Conservation (phyloP, 2,329 filamentous ascomycete species). For the Phyllosticta capitalensis region DNA sequence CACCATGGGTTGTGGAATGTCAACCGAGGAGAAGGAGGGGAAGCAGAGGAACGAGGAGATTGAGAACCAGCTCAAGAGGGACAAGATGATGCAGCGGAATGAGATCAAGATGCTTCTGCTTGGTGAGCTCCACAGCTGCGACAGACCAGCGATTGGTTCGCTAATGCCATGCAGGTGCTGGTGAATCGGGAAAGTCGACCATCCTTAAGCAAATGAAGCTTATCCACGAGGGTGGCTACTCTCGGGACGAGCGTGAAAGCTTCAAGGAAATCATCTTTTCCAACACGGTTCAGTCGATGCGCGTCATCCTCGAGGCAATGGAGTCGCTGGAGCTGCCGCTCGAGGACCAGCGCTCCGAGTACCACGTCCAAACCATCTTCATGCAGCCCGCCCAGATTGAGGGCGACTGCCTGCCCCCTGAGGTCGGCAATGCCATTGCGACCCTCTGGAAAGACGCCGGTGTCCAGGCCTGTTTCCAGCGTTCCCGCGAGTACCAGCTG, state of each 20-base stretch:
- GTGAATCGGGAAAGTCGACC: conserved; percentile 94
- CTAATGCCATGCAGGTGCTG: conserved; percentile 57
- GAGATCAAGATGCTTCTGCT: conserved; percentile 99
- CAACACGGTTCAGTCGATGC: conserved; percentile 62
- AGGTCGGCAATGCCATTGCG: conserved; percentile 88
- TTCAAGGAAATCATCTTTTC: conserved; percentile 66
- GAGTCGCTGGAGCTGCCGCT: conserved; percentile 68
- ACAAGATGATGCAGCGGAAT: conserved; percentile 97
- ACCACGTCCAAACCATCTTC: conserved; percentile 97
- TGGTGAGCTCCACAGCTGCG: conserved; percentile 51
- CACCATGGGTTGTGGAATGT: conserved; percentile 99
- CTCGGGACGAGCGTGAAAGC: conserved; percentile 69
- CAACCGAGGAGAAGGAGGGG: conserved; percentile 99
- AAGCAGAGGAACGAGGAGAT: conserved; percentile 99
- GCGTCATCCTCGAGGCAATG: conserved; percentile 61
- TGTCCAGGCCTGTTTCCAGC: conserved; percentile 90
- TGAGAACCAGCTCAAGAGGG: conserved; percentile 96
- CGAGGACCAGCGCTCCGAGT: conserved; percentile 86
- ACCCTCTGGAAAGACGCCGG: conserved; percentile 87
- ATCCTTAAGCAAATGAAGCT: conserved; percentile 98
- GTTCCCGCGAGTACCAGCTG: conserved; percentile 89
- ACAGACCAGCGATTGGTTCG: conserved; percentile 12
- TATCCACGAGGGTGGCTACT: conserved; percentile 98
- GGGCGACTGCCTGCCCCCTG: conserved; percentile 84
- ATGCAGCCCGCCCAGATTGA: conserved; percentile 97